These are phyloP conservation scores for Trichosporon sp. DNA, from an alignment of 1,284 basidiomycete species.

Conservation along the genomic window DNA sequence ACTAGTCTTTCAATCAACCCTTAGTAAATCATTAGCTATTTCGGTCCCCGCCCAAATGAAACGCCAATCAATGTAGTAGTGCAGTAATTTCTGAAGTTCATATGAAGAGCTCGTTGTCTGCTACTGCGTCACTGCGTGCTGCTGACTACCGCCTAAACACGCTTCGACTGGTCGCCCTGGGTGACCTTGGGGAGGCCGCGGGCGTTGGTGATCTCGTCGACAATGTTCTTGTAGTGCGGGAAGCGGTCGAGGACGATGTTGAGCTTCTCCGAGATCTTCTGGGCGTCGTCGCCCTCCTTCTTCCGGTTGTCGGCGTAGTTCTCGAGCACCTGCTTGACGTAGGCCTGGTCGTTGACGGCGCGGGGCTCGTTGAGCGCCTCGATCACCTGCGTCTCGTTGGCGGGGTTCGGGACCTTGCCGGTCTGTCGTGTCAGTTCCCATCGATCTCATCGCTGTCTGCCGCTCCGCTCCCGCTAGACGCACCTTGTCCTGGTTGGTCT, in stretches of 20 bases:
- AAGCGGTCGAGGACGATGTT: constrained; percentile 9
- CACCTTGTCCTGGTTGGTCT: background rate
- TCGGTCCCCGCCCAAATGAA: too few species aligned
- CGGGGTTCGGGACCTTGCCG: constrained; percentile 10
- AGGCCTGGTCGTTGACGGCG: constrained; percentile 19
- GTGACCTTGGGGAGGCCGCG: background rate
- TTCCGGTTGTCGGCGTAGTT: constrained; percentile 19
- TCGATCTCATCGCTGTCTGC: background rate
- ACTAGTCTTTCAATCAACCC: background rate
- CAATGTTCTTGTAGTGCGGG: constrained; percentile 10
- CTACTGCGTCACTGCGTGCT: background rate
- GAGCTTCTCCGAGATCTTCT: constrained; percentile 15
- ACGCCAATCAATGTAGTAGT: too few species aligned
- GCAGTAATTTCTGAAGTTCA: background rate
- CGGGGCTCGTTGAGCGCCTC: constrained; percentile 14
- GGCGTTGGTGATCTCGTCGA: constrained; percentile 11
- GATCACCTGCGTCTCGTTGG: constrained; percentile 19
- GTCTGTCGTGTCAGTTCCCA: background rate
- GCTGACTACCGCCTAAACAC: background rate
- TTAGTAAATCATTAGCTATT: too few species aligned
- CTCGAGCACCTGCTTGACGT: constrained; percentile 14
- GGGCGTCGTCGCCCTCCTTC: constrained; percentile 17
- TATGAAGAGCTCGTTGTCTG: background rate
- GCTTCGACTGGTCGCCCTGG: constrained; percentile 1
- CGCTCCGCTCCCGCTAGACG: too few species aligned